A percentile compares a stretch with the other conserved stretches of the same genome.
These are phyloP conservation scores for Lolium perenne DNA, from an alignment of 176 grass and related monocot species.

Conservation along the genomic window DNA sequence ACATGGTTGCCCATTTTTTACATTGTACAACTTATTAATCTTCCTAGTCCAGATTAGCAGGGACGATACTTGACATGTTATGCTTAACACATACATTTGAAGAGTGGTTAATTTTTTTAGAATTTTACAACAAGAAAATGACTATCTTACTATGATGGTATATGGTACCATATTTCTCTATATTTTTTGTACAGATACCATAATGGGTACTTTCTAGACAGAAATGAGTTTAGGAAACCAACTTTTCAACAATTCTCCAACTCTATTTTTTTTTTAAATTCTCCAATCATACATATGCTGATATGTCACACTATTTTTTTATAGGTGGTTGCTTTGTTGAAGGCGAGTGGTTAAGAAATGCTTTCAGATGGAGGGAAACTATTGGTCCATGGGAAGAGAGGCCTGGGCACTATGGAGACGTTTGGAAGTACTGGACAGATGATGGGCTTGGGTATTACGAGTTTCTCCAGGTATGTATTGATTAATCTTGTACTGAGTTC, in stretches of 20 bases:
- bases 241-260: constrained; percentile 1
- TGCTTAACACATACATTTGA: constrained; percentile 19
- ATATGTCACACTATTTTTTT: neutral
- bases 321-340: constrained; percentile 86
- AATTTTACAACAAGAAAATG: constrained; percentile 14
- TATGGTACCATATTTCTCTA: constrained; percentile 15
- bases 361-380: constrained; percentile 78
- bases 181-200: neutral
- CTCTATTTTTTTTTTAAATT: neutral
- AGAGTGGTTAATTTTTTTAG: neutral
- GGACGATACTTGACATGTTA: constrained; percentile 8
- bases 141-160: neutral
- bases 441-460: constrained; percentile 88
- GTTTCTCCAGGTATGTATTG: constrained; percentile 78
- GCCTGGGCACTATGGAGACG: constrained; percentile 82
- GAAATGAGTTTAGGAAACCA: neutral
- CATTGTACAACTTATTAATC: constrained; percentile 14
- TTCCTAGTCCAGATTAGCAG: constrained; percentile 20
- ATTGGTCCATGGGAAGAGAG: constrained; percentile 90
- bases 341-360: constrained; percentile 72
- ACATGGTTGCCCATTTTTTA: neutral
- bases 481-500: constrained; percentile 10
- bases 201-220: neutral
- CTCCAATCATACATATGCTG: neutral
- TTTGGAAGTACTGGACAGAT: constrained; percentile 91